These are phyloP conservation scores for Annulohypoxylon moriforme DNA, from an alignment of 495 filamentous ascomycete species.

Conservation along the genomic window DNA sequence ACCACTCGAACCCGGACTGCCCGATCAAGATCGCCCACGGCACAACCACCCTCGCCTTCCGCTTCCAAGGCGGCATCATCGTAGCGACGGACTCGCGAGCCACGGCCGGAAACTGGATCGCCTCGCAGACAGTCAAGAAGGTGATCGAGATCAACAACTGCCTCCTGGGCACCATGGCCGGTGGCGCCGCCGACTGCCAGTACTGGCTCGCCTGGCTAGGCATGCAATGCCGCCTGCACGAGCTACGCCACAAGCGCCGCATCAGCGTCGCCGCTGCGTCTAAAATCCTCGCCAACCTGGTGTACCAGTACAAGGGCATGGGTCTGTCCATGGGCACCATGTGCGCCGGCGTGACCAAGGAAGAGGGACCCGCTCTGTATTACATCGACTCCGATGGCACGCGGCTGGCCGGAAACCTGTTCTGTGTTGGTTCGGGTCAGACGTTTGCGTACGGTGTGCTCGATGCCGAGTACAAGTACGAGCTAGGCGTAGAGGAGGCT, in stretches of 20 bases:
- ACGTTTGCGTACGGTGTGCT: conserved; percentile 99
- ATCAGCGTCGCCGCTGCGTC: conserved; percentile 97
- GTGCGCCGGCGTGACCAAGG: conserved; percentile 96
- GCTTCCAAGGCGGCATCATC: conserved; percentile 97
- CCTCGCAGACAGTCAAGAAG: conserved; percentile 99
- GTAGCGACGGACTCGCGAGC: conserved; percentile 97
- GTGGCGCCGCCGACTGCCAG: conserved; percentile 98
- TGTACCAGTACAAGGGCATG: conserved; percentile 98
- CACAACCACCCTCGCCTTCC: conserved; percentile 97
- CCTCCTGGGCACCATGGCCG: conserved; percentile 97
- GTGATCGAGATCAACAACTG: conserved; percentile 94
- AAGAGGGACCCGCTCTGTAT: conserved; percentile 97
- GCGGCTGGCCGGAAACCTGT: conserved; percentile 89
- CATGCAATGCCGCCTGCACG: conserved; percentile 98
- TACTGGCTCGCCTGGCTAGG: conserved; percentile 99
- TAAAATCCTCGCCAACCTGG: conserved; percentile 98
- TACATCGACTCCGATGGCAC: conserved; percentile 99
- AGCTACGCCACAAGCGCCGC: conserved; percentile 98
- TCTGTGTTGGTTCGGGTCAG: conserved; percentile 98
- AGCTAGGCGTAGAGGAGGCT: conserved; percentile 85
- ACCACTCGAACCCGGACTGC: conserved; percentile 93
- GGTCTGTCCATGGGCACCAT: conserved; percentile 98
- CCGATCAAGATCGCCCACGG: conserved; percentile 99
- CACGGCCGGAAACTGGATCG: conserved; percentile 98
- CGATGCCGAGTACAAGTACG: conserved; percentile 93